Evolutionary conservation across 2,329 filamentous ascomycete species (phyloP).

Genomic region (Sporothrix brasiliensis): DNA sequence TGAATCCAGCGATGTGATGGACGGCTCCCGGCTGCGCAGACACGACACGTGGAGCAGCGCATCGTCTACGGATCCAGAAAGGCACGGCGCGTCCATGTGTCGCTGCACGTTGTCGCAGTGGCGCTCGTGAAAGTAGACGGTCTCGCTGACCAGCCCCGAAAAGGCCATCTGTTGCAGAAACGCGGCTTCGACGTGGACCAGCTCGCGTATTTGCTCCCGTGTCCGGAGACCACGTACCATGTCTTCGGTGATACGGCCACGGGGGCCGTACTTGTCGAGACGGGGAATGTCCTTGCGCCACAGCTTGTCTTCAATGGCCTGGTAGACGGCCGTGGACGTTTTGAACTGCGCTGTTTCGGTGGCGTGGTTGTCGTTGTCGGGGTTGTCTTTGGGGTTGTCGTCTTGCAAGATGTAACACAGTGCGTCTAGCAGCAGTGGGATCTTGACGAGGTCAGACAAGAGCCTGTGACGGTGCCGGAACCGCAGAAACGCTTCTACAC

Average conservation of each 20-base stretch:
- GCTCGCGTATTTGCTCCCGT: not conserved
- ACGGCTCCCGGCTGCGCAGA: not conserved
- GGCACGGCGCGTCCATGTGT: not conserved
- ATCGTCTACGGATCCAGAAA: not conserved
- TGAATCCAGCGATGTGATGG: not conserved
- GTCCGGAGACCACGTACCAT: not conserved
- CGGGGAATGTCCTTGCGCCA: constrained; percentile 7
- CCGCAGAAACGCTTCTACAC: not conserved
- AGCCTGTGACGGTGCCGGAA: not conserved
- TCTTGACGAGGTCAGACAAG: not conserved
- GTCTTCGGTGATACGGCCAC: not conserved
- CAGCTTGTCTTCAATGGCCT: not conserved
- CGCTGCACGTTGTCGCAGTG: not conserved
- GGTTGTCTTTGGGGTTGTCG: not conserved
- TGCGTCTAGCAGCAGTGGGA: not conserved
- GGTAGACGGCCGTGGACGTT: not conserved
- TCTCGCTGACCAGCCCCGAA: not conserved
- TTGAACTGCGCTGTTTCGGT: not conserved
- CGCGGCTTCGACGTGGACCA: not conserved
- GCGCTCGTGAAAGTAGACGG: not conserved
- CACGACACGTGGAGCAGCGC: not conserved
- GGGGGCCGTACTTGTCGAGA: not conserved
- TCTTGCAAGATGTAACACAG: constrained; percentile 5
- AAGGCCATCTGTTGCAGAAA: constrained; percentile 1
- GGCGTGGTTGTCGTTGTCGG: not conserved